Conservation (phyloP, 345 rosid species). For the Syzygium aromaticum region DNA sequence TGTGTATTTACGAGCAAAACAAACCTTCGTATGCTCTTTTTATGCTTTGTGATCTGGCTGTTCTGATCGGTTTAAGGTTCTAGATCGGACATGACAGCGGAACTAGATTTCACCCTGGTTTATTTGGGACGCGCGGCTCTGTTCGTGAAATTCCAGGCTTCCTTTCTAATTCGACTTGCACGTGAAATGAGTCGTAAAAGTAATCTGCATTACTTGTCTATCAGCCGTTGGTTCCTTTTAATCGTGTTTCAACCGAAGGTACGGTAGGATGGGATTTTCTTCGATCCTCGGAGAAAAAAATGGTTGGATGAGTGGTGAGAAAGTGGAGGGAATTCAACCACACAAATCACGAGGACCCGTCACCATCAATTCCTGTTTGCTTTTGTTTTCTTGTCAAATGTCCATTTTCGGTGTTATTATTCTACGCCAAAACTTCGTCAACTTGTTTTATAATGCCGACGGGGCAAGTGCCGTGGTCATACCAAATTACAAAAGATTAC, state of each 20-base stretch:
- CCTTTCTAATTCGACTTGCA: neutral
- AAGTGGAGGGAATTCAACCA: neutral
- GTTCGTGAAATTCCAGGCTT: neutral
- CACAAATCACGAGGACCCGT: neutral
- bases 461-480: neutral
- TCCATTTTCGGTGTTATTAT: neutral
- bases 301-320: neutral
- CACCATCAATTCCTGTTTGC: neutral
- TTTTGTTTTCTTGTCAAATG: neutral
- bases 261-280: neutral
- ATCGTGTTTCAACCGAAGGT: neutral
- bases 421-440: neutral
- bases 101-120: neutral
- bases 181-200: neutral
- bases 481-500: neutral
- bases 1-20: neutral
- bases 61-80: neutral
- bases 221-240: neutral
- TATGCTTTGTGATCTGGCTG: neutral
- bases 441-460: neutral
- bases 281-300: neutral
- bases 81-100: neutral
- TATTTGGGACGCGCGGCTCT: accelerated
- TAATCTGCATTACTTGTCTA: no score
- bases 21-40: neutral